Base-by-base conservation (phyloP, 1,284 basidiomycete species). In the Austroboletus niveus region DNA sequence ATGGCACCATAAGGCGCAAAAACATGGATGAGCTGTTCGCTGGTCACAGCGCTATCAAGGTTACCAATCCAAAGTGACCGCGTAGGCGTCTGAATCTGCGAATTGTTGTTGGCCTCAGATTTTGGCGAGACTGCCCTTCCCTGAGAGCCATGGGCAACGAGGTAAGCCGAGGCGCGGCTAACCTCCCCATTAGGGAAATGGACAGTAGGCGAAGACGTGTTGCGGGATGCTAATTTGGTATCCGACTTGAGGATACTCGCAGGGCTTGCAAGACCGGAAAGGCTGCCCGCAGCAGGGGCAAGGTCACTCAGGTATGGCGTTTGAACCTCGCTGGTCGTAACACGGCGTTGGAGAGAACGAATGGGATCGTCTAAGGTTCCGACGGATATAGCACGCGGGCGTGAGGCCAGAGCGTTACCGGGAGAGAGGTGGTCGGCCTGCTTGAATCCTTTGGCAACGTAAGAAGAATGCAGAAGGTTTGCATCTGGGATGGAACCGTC, bases 21-120 rank as follows among this genome's bases (percentile, higher is more conserved):
- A 15, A 96, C 92, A 57, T 89, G 87, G 55, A 97, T 91, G 49
- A 99, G 84, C 64, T 98, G 93, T 68, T 96, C 92, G 62, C 92
- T 94, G 0, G 94, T 94, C 47, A 95, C 92, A 47, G 87, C 88
- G 55, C 89, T 89, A 69, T 98, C 94, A 43, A 99, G 79, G 69
- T 98, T 97, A 44, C 96, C 96, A 63, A 99, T 96, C 95, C 96
- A 99, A 41, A 99, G 77, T 41, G 92, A 95, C 48, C 96, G 84
- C 12, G 94, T 96, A 22, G 97, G 96, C 42, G 92, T 89, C 71
- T 97, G 92, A 47, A 87, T 80, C 65, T 91, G 89, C 5, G 82
- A 79, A 35, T 78, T 76, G 41, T 78, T 74, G 44, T 81, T 75
- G 34, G 71, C 76, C 68, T 91, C 89, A 34, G 84, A 77, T 68